Conservation (phyloP, 148 eudicot genomes). For the Fallopia convolvulus region DNA sequence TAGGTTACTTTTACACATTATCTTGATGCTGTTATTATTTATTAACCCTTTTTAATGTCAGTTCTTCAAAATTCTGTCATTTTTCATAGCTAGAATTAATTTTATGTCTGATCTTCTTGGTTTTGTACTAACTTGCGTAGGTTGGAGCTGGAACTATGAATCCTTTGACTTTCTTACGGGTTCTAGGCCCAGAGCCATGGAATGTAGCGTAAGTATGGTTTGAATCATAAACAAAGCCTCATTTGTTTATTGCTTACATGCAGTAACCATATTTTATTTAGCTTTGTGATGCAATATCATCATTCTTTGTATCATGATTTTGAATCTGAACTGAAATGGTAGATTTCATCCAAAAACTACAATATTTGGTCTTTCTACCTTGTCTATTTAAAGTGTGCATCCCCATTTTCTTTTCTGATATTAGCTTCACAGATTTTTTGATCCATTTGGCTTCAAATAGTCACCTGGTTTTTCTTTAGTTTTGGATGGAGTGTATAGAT, state of each 20-base stretch:
- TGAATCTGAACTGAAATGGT: neutral
- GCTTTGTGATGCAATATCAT: neutral
- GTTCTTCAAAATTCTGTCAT: neutral
- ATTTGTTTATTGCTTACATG: neutral
- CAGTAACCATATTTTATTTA: neutral
- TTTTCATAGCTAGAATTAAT: neutral
- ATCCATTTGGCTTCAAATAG: neutral
- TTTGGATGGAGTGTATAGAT: neutral
- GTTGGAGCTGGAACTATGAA: constrained; percentile 99
- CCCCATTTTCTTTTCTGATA: neutral
- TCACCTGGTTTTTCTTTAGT: neutral
- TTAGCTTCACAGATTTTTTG: neutral
- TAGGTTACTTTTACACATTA: neutral
- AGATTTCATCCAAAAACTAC: neutral
- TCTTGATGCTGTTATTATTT: neutral
- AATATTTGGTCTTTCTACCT: neutral
- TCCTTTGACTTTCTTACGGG: constrained; percentile 91
- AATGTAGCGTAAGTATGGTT: constrained; percentile 94
- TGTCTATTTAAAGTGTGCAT: neutral
- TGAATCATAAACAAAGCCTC: neutral
- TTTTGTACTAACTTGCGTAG: constrained; percentile 31
- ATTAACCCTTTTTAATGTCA: neutral
- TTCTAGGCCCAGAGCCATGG: constrained; percentile 99
- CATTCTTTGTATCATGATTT: neutral
- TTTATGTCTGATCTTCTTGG: constrained; percentile 10